These are phyloP conservation scores for Phaeosphaeriaceae sp. DNA, from an alignment of 2,329 filamentous ascomycete species.

Conservation along the genomic window DNA sequence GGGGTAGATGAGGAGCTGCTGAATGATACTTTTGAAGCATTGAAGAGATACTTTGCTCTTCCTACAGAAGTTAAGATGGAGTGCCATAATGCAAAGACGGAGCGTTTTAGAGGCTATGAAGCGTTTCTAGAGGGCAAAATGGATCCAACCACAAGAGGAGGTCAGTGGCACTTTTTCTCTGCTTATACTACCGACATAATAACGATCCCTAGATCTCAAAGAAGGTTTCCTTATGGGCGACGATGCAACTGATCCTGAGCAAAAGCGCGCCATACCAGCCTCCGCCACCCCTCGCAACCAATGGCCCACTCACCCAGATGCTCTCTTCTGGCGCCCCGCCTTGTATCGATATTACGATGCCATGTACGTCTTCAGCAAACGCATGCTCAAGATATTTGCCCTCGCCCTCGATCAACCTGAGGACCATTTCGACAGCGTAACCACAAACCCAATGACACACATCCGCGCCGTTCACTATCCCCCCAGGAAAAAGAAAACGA, in stretches of 20 bases:
- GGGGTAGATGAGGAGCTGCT: conserved; percentile 36
- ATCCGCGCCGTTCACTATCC: conserved; percentile 53
- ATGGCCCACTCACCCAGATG: conserved; percentile 37
- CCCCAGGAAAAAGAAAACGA: conserved; percentile 38
- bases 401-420: conserved; percentile 51
- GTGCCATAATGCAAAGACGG: conserved; percentile 43
- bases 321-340: conserved; percentile 38
- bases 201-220: conserved; percentile 34
- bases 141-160: conserved; percentile 44
- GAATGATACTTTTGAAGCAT: conserved; percentile 36
- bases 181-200: not conserved
- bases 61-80: conserved; percentile 45
- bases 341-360: conserved; percentile 41
- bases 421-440: conserved; percentile 46
- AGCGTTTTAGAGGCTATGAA: conserved; percentile 46
- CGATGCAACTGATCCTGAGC: conserved; percentile 42
- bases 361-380: conserved; percentile 38
- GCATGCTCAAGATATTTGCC: conserved; percentile 46
- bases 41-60: conserved; percentile 41
- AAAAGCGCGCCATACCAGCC: conserved; percentile 25
- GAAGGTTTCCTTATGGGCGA: conserved; percentile 46
- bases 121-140: conserved; percentile 45
- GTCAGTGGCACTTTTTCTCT: conserved; percentile 11
- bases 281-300: conserved; percentile 34
- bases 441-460: conserved; percentile 52